Conservation (phyloP, 208 protist genomes). For the Leishmania tarentolae region DNA sequence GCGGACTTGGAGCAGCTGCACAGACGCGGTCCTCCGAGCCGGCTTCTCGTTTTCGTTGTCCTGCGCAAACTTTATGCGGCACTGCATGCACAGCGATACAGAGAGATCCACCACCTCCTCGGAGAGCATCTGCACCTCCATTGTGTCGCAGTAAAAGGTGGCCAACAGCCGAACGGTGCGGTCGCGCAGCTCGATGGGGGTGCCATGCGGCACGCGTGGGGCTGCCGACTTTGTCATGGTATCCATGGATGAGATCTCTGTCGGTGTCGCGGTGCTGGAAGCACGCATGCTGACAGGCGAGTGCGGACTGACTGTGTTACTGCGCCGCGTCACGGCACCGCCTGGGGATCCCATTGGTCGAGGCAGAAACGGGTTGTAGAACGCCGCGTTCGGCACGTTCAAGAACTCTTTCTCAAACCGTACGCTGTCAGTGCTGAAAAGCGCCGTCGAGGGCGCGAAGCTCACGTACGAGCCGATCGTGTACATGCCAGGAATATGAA, state of each 20-base stretch:
- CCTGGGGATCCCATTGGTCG: slow-evolving; percentile 5
- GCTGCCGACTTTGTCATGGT: background rate
- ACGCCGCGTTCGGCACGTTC: slow-evolving; percentile 37
- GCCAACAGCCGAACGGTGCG: slow-evolving; percentile 38
- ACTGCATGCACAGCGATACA: slow-evolving; percentile 50
- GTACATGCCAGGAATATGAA: slow-evolving; percentile 83
- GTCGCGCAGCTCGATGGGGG: slow-evolving; percentile 24
- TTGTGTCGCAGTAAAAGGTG: slow-evolving; percentile 41
- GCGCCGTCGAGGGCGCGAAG: slow-evolving; percentile 59
- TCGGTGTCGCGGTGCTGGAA: slow-evolving; percentile 5
- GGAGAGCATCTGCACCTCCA: slow-evolving; percentile 56
- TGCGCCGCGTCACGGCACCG: background rate
- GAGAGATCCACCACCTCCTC: slow-evolving; percentile 73
- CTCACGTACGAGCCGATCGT: slow-evolving; percentile 83
- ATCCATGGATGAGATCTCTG: slow-evolving; percentile 10
- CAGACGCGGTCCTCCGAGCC: slow-evolving; percentile 36
- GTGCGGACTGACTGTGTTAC: background rate
- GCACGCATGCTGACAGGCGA: slow-evolving; percentile 13
- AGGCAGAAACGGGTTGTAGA: slow-evolving; percentile 21
- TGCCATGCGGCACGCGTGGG: background rate
- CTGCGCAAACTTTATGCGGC: slow-evolving; percentile 39
- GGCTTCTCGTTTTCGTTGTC: slow-evolving; percentile 51
- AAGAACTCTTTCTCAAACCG: slow-evolving; percentile 67
- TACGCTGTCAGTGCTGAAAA: slow-evolving; percentile 61
- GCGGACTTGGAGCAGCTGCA: slow-evolving; percentile 55